Evolutionary conservation across 768 basidiomycete species (phyloP), one percentile per base, ranked within the genome.

Genomic region (Pleurotus ostreatus): DNA sequence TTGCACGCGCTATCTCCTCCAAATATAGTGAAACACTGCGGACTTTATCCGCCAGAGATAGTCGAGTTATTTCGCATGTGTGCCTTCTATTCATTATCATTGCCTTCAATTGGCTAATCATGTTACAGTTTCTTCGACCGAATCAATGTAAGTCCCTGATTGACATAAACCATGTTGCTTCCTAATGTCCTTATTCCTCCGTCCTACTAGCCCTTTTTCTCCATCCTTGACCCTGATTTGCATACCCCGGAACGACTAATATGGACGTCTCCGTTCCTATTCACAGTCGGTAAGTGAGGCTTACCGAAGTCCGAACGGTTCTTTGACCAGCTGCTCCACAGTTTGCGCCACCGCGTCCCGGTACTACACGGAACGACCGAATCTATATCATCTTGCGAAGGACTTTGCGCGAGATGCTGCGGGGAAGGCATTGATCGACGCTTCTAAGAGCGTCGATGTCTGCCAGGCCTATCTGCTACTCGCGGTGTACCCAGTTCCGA

Each of bases 311-410:
- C 51, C 58, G 12, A 22, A 49, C 7, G 40, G 12, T 22, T n/a
- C 8, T 37, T 55, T 30, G 45, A 25, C 45, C 43, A 55, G 15
- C 40, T 49, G 15, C 7, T 4, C 39, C 16, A 15, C 9, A 85
- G 84, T 92, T 39, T 89, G 87, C 65, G 83, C 87, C 3, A 78
- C 86, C 15, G 80, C 89, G 0, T 82, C 88, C 41, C 76, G 87
- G 37, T 86, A 84, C 67, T 84, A 88, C 64, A 68, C 71, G 2
- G 71, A 73, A 44, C 75, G 80, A 53, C 81, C 82, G 0, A 77
- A 78, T 18, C 70, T 90, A 22, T 83, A 85, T 66, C 64, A 68
- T 5, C 66, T 82, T 49, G 83, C 83, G 0, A 81, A 82, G 69
- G 79, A 83, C 47, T 83, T 86, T 61, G 84, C 85, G 5, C 75